Percentiles rank a stretch among this genome's conserved stretches.
Conservation (phyloP, 345 rosid genomes). For the Corchorus olitorius region DNA sequence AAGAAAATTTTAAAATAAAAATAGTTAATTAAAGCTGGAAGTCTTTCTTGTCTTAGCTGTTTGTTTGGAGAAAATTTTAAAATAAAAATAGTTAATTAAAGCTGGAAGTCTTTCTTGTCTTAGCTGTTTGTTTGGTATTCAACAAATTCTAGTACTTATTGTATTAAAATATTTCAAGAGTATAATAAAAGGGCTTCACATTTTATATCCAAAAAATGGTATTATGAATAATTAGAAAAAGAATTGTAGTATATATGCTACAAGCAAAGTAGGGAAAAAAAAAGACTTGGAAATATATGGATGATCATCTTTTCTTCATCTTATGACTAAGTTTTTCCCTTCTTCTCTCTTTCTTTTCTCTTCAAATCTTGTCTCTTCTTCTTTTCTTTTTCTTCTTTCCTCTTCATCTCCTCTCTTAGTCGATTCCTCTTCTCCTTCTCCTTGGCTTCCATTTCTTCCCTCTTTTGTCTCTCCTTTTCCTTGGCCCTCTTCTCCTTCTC, state of each 20-base stretch:
- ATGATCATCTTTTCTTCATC: constrained; percentile 3
- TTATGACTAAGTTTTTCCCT: constrained; percentile 1
- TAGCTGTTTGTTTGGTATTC: too few species aligned
- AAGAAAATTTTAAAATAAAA: too few species aligned
- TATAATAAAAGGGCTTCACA: background rate
- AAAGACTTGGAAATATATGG: background rate
- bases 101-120: too few species aligned
- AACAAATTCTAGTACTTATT: too few species aligned
- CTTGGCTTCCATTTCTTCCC: background rate
- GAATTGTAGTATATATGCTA: background rate
- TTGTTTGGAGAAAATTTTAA: too few species aligned
- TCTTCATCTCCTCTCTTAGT: background rate
- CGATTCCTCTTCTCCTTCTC: background rate
- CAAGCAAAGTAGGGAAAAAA: background rate
- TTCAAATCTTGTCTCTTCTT: background rate
- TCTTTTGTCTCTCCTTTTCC: constrained; percentile 1
- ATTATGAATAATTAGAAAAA: background rate
- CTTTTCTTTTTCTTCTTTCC: constrained; percentile 2
- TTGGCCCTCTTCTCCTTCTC: background rate
- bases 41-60: too few species aligned
- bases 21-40: too few species aligned
- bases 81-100: too few species aligned
- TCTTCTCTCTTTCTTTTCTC: constrained; percentile 14
- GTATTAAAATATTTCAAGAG: too few species aligned
- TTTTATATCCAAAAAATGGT: background rate